Conservation (phyloP, 208 protist species). For the Phytomonas sp. region DNA sequence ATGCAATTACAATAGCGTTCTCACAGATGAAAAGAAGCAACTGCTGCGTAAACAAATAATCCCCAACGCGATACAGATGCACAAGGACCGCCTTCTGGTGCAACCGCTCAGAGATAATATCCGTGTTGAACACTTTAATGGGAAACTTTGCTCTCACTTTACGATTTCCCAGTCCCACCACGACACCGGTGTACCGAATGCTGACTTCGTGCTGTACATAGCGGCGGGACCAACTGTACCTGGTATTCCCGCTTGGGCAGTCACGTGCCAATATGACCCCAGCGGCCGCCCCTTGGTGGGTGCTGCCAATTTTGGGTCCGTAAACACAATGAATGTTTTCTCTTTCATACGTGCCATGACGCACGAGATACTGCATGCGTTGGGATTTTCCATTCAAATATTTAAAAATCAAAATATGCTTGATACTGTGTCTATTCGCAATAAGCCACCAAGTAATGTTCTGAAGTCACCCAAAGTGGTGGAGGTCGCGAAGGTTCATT, state of each 20-base stretch:
- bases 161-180: constrained; percentile 32
- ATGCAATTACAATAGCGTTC: constrained; percentile 21
- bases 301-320: constrained; percentile 40
- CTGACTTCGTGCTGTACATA: constrained; percentile 70
- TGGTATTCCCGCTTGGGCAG: constrained; percentile 31
- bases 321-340: constrained; percentile 15
- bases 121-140: constrained; percentile 10
- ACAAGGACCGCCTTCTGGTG: constrained; percentile 45
- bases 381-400: constrained; percentile 43
- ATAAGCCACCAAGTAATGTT: constrained; percentile 18
- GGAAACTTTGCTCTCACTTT: background rate
- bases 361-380: constrained; percentile 83
- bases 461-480: constrained; percentile 30
- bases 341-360: constrained; percentile 19
- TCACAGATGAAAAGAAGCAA: constrained; percentile 24
- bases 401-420: constrained; percentile 15
- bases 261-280: constrained; percentile 21
- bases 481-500: constrained; percentile 36
- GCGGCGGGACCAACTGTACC: constrained; percentile 19
- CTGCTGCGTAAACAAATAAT: constrained; percentile 22
- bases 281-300: constrained; percentile 25
- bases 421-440: constrained; percentile 17
- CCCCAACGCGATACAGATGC: constrained; percentile 30
- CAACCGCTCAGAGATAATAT: constrained; percentile 14
- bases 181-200: constrained; percentile 24